Base-by-base conservation (phyloP, 805 yeast species). In the Grigorovia transvaalensis region DNA sequence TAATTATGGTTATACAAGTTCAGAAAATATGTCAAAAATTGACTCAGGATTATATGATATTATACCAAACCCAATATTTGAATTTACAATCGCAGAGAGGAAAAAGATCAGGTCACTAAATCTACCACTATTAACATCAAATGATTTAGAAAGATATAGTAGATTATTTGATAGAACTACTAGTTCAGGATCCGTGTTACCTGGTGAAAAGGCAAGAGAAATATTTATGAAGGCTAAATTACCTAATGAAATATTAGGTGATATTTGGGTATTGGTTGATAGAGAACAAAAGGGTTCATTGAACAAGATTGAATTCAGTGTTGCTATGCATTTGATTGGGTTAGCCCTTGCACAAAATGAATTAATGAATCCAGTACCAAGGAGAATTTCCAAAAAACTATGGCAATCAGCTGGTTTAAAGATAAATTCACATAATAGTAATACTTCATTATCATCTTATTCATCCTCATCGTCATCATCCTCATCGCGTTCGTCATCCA, bases 281-380 rank as follows among this genome's bases (percentile, higher is more conserved):
- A 79, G 81, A 52, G 77, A 78, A 49, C 81, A 81, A 59, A 68
- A 76, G 1, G 99, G 99, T 6, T 75, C 77, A 51, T 78, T 93
- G 59, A 74, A 78, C 51, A 78, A 81, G 62, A 75, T 82, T 20
- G 89, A 88, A 64, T 93, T 93, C 59, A 79, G 87, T 45, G 77
- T 91, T 58, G 97, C 98, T 9, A 91, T 93, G 98, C 95, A 87
- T 68, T 75, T 93, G 62, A 87, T 93, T 56, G 97, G 91, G 65
- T 51, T 66, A 42, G 51, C 59, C 15, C 80, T 88, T 55, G 72
- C 84, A 29, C 73, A 88, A 61, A 78, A 80, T 60, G 85, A 88
- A 33, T 59, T 79, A 3, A 69, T 86, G 59, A 75, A 75, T 50
- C 78, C 80, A 48, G 72, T 88, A 59, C 84, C 87, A 9, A 56